These are phyloP conservation scores for Alternaria angustiovoidea DNA, from an alignment of 2,329 filamentous ascomycete genomes.

Conservation along the genomic window DNA sequence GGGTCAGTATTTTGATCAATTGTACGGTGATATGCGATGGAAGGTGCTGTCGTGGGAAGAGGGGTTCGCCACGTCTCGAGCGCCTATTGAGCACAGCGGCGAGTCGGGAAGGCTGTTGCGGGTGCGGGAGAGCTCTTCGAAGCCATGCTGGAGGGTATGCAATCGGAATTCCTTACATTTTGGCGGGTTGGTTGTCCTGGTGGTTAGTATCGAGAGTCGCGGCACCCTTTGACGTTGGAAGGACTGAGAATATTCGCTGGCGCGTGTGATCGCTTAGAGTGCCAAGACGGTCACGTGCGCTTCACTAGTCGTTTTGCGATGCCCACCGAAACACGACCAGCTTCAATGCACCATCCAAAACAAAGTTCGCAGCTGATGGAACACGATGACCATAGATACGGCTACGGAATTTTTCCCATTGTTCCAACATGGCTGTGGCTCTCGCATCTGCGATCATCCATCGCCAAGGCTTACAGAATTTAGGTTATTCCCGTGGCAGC, in stretches of 20 bases:
- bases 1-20: constrained; percentile 41
- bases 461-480: neutral
- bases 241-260: constrained; percentile 10
- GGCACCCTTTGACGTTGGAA: constrained; percentile 17
- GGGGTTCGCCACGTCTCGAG: constrained; percentile 47
- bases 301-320: constrained; percentile 13
- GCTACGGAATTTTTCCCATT: neutral
- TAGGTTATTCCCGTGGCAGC: neutral
- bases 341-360: neutral
- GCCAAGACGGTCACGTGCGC: constrained; percentile 14
- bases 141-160: constrained; percentile 20
- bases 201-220: constrained; percentile 32
- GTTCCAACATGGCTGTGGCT: neutral
- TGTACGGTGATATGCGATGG: constrained; percentile 28
- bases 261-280: constrained; percentile 20
- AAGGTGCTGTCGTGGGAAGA: constrained; percentile 36
- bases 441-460: neutral
- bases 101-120: constrained; percentile 29
- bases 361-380: neutral
- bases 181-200: constrained; percentile 51
- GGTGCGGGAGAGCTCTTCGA: constrained; percentile 30
- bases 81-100: constrained; percentile 32
- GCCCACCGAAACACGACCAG: constrained; percentile 1
- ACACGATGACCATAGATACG: too few relatives aligned
- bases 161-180: constrained; percentile 51